These are phyloP conservation scores for Protomyces macrosporus DNA, from an alignment of 1,139 yeast species.

Conservation along the genomic window DNA sequence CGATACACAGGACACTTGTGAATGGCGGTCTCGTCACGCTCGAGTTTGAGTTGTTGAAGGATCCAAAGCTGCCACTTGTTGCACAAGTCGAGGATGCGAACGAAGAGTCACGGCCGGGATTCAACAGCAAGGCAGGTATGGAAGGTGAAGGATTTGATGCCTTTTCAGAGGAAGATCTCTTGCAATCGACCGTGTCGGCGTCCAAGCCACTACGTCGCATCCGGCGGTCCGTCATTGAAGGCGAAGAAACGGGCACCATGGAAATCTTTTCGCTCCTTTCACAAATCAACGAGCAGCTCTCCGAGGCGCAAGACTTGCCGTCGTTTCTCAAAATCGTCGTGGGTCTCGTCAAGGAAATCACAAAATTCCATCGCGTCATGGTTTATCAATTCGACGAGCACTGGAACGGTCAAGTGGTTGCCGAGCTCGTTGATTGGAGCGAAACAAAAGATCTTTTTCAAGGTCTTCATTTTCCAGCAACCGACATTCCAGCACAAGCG, in stretches of 20 bases:
- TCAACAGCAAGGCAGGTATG: constrained; percentile 16
- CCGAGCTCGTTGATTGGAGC: constrained; percentile 23
- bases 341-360: constrained; percentile 25
- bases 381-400: constrained; percentile 25
- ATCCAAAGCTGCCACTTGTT: background rate
- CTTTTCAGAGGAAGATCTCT: constrained; percentile 18
- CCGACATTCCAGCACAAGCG: constrained; percentile 26
- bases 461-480: constrained; percentile 25
- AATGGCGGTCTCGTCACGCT: constrained; percentile 11
- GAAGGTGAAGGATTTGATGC: constrained; percentile 19
- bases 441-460: constrained; percentile 24
- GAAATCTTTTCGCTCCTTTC: constrained; percentile 19
- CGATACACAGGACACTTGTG: constrained; percentile 12
- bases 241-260: constrained; percentile 16
- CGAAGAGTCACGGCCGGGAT: background rate
- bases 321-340: constrained; percentile 13
- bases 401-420: constrained; percentile 26
- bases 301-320: constrained; percentile 14
- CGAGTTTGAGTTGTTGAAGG: constrained; percentile 20
- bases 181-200: constrained; percentile 7
- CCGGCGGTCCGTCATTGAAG: constrained; percentile 1
- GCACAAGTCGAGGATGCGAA: background rate
- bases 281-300: constrained; percentile 18
- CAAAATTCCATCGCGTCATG: constrained; percentile 21
- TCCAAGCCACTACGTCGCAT: constrained; percentile 21